Percentiles rank a stretch among this genome's conserved stretches.
Evolutionary conservation across 441 rosid genomes (phyloP).

Genomic region (Eutrema salsugineum): DNA sequence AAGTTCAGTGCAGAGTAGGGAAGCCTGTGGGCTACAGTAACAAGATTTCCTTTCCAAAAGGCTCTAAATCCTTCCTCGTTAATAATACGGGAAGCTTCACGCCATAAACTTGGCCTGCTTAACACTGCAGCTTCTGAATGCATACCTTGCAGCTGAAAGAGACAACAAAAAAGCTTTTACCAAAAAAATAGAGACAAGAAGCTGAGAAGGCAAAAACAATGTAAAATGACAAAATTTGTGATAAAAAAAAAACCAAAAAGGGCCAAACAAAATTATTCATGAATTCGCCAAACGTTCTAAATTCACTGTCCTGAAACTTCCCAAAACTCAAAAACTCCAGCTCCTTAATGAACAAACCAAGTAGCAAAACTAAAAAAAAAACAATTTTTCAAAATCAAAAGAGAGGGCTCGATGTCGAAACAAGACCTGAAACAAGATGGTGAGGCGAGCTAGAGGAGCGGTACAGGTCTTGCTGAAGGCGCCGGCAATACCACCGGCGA

Average conservation of each 20-base stretch:
- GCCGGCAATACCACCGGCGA: constrained; percentile 92
- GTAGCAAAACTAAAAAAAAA: not conserved
- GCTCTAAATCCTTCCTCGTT: constrained; percentile 89
- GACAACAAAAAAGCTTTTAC: not conserved
- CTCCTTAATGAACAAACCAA: not conserved
- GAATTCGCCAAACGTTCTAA: not conserved
- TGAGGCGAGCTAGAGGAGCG: constrained; percentile 90
- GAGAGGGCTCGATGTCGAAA: not conserved
- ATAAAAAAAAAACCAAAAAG: not conserved
- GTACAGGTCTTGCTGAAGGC: constrained; percentile 92
- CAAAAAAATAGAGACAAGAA: not conserved
- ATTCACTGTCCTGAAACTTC: not conserved
- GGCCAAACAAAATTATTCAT: not conserved
- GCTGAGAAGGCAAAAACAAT: not conserved
- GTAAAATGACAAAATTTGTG: not conserved
- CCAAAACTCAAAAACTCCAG: not conserved
- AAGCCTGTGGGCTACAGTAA: constrained; percentile 88
- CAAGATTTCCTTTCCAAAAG: constrained; percentile 94
- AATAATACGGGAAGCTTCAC: constrained; percentile 68
- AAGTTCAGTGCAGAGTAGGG: constrained; percentile 84
- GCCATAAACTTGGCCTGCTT: constrained; percentile 61
- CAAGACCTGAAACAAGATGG: constrained; percentile 84
- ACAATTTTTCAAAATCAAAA: not conserved
- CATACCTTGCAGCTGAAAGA: constrained; percentile 90
- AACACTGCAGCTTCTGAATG: constrained; percentile 60